phyloP scores from a whole-genome alignment of 169 alveolate species.

The Eimeria brunetti region DNA sequence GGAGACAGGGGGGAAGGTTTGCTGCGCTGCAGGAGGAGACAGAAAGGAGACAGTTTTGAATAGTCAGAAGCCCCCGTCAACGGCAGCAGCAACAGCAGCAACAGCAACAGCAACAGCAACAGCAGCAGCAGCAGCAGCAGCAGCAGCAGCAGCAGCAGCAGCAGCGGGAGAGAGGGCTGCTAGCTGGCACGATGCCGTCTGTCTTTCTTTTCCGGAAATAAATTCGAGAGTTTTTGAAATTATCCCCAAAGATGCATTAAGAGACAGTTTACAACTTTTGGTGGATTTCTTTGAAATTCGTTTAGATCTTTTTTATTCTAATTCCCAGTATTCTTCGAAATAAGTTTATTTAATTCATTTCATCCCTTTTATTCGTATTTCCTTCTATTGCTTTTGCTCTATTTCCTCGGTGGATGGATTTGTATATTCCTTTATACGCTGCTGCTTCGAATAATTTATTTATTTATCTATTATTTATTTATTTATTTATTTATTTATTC shows the following conservation, averaged over 20 bases:
- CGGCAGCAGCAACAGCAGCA: not conserved
- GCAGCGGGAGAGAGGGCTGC: constrained; percentile 12
- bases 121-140: not conserved
- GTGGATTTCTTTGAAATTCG: not conserved
- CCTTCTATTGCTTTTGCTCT: too few relatives aligned
- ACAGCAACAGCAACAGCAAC: not conserved
- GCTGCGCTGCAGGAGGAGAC: not conserved
- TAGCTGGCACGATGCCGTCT: constrained; percentile 61
- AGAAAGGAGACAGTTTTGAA: too few relatives aligned
- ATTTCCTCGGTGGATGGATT: too few relatives aligned
- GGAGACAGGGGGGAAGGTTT: too few relatives aligned
- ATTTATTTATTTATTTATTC: too few relatives aligned
- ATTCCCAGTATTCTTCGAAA: too few relatives aligned
- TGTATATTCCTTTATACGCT: too few relatives aligned
- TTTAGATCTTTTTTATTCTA: not conserved
- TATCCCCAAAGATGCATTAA: not conserved
- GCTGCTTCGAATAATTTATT: too few relatives aligned
- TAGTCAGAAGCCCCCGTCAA: too few relatives aligned
- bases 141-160: not conserved
- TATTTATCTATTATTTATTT: too few relatives aligned
- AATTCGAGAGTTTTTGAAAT: not conserved
- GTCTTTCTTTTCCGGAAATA: constrained; percentile 50
- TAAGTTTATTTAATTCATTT: too few relatives aligned
- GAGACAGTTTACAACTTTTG: not conserved
- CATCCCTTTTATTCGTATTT: too few relatives aligned